Conservation (phyloP, 108 stramenopile genomes). For the Skeletonema costatum region DNA sequence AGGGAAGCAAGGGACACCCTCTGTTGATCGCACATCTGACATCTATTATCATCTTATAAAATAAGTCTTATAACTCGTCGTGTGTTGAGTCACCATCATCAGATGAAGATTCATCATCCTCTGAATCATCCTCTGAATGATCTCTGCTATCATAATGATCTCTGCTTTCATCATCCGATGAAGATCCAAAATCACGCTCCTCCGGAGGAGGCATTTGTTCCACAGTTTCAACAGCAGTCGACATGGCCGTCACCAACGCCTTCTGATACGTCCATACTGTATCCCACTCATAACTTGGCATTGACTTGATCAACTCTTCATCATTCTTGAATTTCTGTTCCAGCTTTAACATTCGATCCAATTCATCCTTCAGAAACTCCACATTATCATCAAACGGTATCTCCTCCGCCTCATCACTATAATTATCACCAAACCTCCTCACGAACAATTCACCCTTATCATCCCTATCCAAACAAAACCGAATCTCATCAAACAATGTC, state of each 20-base stretch:
- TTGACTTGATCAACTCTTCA: constrained; percentile 19
- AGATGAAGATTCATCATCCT: not conserved
- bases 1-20: too few species aligned
- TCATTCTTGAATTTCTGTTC: constrained; percentile 18
- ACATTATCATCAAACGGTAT: constrained; percentile 24
- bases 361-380: constrained; percentile 17
- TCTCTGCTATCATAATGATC: constrained; percentile 3
- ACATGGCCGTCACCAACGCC: constrained; percentile 37
- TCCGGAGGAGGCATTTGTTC: not conserved
- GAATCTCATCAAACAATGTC: constrained; percentile 30
- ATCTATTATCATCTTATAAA: not conserved
- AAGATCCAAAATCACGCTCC: not conserved
- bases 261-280: constrained; percentile 35
- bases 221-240: constrained; percentile 32
- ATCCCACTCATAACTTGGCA: constrained; percentile 50
- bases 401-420: constrained; percentile 19
- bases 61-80: not conserved
- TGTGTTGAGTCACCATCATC: not conserved
- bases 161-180: not conserved
- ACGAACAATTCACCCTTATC: not conserved
- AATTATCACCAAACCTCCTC: not conserved
- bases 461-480: constrained; percentile 37
- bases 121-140: not conserved
- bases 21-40: not conserved
- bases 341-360: constrained; percentile 20